Evolutionary conservation across 192 early-diverging fungal genomes (phyloP).

Genomic region (Coemansia sp.): DNA sequence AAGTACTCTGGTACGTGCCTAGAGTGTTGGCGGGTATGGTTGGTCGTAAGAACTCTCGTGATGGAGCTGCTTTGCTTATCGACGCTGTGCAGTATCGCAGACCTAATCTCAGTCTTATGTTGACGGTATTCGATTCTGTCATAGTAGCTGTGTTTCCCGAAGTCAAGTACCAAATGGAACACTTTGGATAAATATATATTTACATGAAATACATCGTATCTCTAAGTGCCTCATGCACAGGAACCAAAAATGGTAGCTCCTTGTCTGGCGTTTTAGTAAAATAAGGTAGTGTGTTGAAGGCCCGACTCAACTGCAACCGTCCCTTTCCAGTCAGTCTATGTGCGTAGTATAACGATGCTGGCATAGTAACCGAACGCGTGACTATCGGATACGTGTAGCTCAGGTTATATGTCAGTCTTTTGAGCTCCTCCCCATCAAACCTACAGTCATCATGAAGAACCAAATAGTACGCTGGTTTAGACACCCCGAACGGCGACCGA

Average conservation of each 20-base stretch:
- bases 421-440: conserved; percentile 8
- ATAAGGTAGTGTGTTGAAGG: conserved; percentile 12
- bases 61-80: conserved; percentile 72
- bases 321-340: conserved; percentile 37
- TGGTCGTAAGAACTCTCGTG: conserved; percentile 76
- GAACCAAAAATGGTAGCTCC: conserved; percentile 13
- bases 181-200: neutral
- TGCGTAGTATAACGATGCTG: conserved; percentile 45
- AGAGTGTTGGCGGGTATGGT: conserved; percentile 79
- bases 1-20: conserved; percentile 65
- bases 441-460: conserved; percentile 33
- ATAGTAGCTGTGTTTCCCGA: conserved; percentile 74
- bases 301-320: conserved; percentile 22
- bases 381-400: conserved; percentile 38
- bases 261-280: conserved; percentile 1
- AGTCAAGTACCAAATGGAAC: conserved; percentile 34
- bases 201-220: conserved; percentile 49
- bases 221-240: conserved; percentile 26
- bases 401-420: conserved; percentile 25
- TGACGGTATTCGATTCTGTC: conserved; percentile 76
- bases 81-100: conserved; percentile 72
- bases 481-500: conserved; percentile 22
- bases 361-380: conserved; percentile 27
- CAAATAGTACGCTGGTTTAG: conserved; percentile 27
- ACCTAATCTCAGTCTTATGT: conserved; percentile 80